A percentile compares a stretch with the other conserved stretches of the same genome.
phyloP scores from a whole-genome alignment of 441 rosid genomes.

The Pelargonium australe region DNA sequence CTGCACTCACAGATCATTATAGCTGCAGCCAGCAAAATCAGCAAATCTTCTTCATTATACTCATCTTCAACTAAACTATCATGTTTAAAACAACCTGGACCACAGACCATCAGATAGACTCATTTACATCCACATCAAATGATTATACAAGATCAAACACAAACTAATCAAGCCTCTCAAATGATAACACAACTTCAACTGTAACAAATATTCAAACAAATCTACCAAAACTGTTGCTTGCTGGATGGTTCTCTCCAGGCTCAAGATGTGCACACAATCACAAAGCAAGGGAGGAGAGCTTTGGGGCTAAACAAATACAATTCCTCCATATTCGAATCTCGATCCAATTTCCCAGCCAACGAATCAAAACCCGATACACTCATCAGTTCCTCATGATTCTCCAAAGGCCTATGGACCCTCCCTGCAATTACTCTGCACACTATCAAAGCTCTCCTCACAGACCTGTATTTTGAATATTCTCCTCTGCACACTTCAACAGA shows the following conservation, averaged over 20 bases:
- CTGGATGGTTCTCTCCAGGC: neutral
- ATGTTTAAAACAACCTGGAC: too few species aligned
- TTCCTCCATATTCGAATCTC: constrained; percentile 38
- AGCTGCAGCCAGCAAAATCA: too few species aligned
- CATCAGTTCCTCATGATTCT: constrained; percentile 33
- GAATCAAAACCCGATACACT: constrained; percentile 52
- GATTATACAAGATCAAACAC: too few species aligned
- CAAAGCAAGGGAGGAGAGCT: constrained; percentile 73
- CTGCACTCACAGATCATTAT: too few species aligned
- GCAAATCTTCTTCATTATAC: too few species aligned
- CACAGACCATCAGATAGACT: too few species aligned
- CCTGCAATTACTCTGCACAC: constrained; percentile 72
- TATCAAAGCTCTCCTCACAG: constrained; percentile 35
- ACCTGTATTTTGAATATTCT: neutral
- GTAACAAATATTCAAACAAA: too few species aligned
- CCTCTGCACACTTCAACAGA: constrained; percentile 19
- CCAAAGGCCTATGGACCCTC: constrained; percentile 46
- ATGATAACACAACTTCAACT: too few species aligned
- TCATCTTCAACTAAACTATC: too few species aligned
- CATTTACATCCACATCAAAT: too few species aligned
- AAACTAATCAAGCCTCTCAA: too few species aligned
- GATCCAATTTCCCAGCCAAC: constrained; percentile 46
- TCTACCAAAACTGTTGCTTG: too few species aligned
- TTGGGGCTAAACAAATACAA: constrained; percentile 43
- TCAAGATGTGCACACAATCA: constrained; percentile 42